Conservation (phyloP, 2,329 filamentous ascomycete genomes). For the Xylariaceae sp. region DNA sequence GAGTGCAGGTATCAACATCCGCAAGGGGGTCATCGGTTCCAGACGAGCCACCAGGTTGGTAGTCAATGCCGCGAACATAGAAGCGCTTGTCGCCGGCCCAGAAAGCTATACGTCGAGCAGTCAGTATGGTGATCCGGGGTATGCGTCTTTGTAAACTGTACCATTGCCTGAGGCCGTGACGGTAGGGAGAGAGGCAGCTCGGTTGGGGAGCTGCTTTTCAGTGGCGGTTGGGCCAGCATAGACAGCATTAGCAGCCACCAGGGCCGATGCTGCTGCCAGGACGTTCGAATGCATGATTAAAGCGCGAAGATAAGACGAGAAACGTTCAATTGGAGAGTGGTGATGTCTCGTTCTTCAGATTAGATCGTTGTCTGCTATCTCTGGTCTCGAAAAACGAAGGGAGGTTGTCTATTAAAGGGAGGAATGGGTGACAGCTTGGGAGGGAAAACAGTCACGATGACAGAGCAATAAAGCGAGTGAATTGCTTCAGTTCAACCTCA, state of each 20-base stretch:
- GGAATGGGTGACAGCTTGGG: constrained; percentile 5
- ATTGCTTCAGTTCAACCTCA: constrained; percentile 17
- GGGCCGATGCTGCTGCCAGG: constrained; percentile 44
- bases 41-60: constrained; percentile 57
- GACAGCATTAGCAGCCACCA: constrained; percentile 43
- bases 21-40: constrained; percentile 67
- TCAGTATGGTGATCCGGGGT: constrained; percentile 14
- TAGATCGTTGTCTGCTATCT: constrained; percentile 13
- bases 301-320: constrained; percentile 17
- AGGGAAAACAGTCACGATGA: constrained; percentile 16
- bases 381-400: not conserved
- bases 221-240: constrained; percentile 48
- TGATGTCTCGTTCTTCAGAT: not conserved
- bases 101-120: constrained; percentile 42
- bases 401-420: constrained; percentile 8
- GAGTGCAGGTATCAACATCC: constrained; percentile 63
- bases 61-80: constrained; percentile 57
- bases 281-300: constrained; percentile 46
- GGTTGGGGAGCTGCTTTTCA: constrained; percentile 43
- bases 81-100: constrained; percentile 49
- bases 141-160: constrained; percentile 29
- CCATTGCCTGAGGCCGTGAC: constrained; percentile 55
- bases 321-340: not conserved
- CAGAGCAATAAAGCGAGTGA: constrained; percentile 30
- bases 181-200: constrained; percentile 45